A percentile compares a stretch with the other conserved stretches of the same genome.
These are phyloP conservation scores for Spergularia azorica DNA, from an alignment of 179 eudicot genomes.

Conservation along the genomic window DNA sequence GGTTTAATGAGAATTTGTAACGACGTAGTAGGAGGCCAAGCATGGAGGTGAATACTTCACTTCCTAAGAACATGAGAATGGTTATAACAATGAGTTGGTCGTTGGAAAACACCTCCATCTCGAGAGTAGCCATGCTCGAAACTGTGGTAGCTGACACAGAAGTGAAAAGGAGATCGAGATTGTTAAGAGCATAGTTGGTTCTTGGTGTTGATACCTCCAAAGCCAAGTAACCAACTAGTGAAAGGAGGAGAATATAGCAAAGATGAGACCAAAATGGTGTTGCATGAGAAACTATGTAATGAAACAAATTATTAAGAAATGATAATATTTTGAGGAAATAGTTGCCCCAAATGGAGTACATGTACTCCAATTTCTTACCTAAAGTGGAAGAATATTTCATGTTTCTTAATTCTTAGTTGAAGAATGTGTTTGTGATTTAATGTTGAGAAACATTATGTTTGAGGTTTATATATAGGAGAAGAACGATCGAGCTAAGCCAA, in stretches of 20 bases:
- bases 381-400: constrained; percentile 22
- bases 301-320: neutral
- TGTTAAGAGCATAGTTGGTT: constrained; percentile 26
- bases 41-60: constrained; percentile 63
- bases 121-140: constrained; percentile 74
- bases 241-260: constrained; percentile 40
- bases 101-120: constrained; percentile 79
- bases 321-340: neutral
- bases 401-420: neutral
- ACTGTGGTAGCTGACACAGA: constrained; percentile 63
- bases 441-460: neutral
- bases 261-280: constrained; percentile 43
- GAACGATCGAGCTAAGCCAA: too few species aligned
- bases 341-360: constrained; percentile 9
- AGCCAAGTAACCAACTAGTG: constrained; percentile 48
- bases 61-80: constrained; percentile 59
- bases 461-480: constrained; percentile 1
- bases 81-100: constrained; percentile 55
- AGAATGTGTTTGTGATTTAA: too few species aligned
- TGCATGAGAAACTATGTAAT: constrained; percentile 11
- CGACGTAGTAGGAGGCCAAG: constrained; percentile 35
- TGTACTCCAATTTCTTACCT: constrained; percentile 23
- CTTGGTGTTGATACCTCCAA: constrained; percentile 43
- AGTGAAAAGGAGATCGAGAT: constrained; percentile 60
- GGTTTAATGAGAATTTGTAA: constrained; percentile 2